A percentile compares a stretch with the other conserved stretches of the same genome.
Evolutionary conservation across 768 basidiomycete genomes (phyloP).

Genomic region (Lepiota brunneoincarnata): DNA sequence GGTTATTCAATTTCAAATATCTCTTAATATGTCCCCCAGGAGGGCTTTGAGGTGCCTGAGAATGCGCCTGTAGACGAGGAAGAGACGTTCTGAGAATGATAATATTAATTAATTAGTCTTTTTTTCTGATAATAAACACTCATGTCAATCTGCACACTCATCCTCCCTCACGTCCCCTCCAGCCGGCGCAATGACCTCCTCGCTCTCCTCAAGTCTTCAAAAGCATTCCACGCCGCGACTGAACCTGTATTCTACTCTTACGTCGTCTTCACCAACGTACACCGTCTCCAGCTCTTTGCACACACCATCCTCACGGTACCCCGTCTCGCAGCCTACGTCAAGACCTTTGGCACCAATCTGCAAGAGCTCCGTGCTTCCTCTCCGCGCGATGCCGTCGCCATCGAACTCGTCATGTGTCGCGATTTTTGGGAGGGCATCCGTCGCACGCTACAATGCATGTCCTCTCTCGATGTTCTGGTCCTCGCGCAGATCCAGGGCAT

Average conservation of each 20-base stretch:
- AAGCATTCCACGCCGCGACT: constrained; percentile 44
- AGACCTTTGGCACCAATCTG: constrained; percentile 37
- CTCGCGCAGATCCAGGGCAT: constrained; percentile 35
- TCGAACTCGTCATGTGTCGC: constrained; percentile 20
- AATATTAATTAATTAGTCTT: too few relatives aligned
- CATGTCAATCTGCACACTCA: not conserved
- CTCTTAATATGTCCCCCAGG: constrained; percentile 42
- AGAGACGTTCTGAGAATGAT: constrained; percentile 64
- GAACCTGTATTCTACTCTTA: constrained; percentile 44
- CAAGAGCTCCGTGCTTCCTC: constrained; percentile 4
- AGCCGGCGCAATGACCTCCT: constrained; percentile 32
- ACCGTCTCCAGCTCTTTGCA: constrained; percentile 33
- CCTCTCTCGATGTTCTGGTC: constrained; percentile 40
- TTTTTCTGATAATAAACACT: not conserved
- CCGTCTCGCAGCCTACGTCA: constrained; percentile 40
- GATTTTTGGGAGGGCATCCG: constrained; percentile 45
- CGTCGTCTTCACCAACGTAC: constrained; percentile 35
- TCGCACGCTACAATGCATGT: constrained; percentile 39
- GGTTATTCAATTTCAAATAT: not conserved
- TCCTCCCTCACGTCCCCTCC: constrained; percentile 4
- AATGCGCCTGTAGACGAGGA: constrained; percentile 64
- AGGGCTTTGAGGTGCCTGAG: constrained; percentile 92
- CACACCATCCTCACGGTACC: constrained; percentile 33
- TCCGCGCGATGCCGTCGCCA: constrained; percentile 26
- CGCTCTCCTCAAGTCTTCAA: constrained; percentile 43